Evolutionary conservation across 1,139 yeast species (phyloP).

Genomic region (Nakaseomyces bracarensis): DNA sequence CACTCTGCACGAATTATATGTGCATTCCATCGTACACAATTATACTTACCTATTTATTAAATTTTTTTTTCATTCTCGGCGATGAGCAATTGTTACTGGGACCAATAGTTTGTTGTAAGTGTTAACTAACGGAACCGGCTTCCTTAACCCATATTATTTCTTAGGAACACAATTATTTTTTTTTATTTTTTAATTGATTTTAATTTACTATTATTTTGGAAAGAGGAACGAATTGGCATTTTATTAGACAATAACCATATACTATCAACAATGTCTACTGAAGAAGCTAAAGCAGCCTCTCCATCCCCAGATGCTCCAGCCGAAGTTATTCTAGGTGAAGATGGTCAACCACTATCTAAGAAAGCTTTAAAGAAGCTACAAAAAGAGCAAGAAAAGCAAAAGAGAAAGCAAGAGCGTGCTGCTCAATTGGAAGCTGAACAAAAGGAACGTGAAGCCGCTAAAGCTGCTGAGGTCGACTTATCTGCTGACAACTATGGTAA

Average conservation of each 20-base stretch:
- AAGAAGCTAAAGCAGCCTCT: constrained; percentile 11
- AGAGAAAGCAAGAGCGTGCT: constrained; percentile 87
- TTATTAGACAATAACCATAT: not conserved
- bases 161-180: not conserved
- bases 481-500: constrained; percentile 87
- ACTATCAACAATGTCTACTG: constrained; percentile 9
- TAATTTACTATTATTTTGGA: no score
- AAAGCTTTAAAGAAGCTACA: constrained; percentile 91
- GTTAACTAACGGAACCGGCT: no score
- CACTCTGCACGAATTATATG: no score
- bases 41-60: no score
- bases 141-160: no score
- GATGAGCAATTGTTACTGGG: constrained; percentile 1
- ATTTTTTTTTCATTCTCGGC: not conserved
- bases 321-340: constrained; percentile 47
- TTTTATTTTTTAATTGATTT: no score
- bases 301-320: constrained; percentile 10
- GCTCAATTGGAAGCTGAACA: constrained; percentile 79
- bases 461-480: constrained; percentile 61
- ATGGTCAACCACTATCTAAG: constrained; percentile 91
- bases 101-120: not conserved
- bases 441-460: constrained; percentile 51
- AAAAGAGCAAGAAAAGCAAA: constrained; percentile 87
- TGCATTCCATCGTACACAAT: no score
- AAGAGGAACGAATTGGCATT: no score